These are phyloP conservation scores for Hypoxylon intermedium DNA, from an alignment of 495 filamentous ascomycete species.

Conservation along the genomic window DNA sequence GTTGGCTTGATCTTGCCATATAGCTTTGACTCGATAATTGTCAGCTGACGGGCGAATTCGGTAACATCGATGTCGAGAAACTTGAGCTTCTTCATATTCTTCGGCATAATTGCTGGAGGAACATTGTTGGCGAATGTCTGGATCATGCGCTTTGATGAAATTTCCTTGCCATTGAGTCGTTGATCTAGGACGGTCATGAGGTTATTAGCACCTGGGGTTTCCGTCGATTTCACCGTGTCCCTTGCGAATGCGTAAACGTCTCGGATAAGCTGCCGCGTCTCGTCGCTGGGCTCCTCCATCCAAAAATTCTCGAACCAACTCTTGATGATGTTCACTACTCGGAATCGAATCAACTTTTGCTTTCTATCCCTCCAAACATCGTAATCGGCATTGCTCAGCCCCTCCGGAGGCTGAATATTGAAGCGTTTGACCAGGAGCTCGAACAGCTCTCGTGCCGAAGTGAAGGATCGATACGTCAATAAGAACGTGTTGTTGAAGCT, in stretches of 20 bases:
- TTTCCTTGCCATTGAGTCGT: conserved; percentile 84
- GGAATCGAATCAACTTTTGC: conserved; percentile 92
- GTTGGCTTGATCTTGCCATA: conserved; percentile 95
- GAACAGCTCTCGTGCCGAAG: conserved; percentile 86
- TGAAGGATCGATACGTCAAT: conserved; percentile 95
- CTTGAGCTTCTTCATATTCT: conserved; percentile 99
- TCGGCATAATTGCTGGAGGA: conserved; percentile 89
- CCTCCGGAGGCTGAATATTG: conserved; percentile 89
- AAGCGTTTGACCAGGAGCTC: conserved; percentile 91
- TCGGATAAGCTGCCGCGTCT: conserved; percentile 81
- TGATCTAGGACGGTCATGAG: conserved; percentile 87
- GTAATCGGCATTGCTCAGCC: conserved; percentile 74
- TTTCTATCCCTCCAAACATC: conserved; percentile 91
- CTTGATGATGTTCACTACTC: conserved; percentile 96
- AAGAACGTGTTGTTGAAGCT: conserved; percentile 98
- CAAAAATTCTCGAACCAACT: conserved; percentile 98
- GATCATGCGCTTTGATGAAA: conserved; percentile 82
- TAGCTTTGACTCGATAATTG: conserved; percentile 92
- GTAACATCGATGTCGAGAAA: conserved; percentile 96
- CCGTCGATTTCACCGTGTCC: conserved; percentile 88
- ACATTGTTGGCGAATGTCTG: conserved; percentile 79
- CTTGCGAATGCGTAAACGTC: conserved; percentile 89
- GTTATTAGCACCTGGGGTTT: conserved; percentile 83
- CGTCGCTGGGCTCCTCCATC: conserved; percentile 92
- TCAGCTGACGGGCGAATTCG: conserved; percentile 95